A percentile compares a stretch with the other conserved stretches of the same genome.
These are phyloP conservation scores for Geranomyces variabilis DNA, from an alignment of 192 early-diverging fungal genomes.

Conservation along the genomic window DNA sequence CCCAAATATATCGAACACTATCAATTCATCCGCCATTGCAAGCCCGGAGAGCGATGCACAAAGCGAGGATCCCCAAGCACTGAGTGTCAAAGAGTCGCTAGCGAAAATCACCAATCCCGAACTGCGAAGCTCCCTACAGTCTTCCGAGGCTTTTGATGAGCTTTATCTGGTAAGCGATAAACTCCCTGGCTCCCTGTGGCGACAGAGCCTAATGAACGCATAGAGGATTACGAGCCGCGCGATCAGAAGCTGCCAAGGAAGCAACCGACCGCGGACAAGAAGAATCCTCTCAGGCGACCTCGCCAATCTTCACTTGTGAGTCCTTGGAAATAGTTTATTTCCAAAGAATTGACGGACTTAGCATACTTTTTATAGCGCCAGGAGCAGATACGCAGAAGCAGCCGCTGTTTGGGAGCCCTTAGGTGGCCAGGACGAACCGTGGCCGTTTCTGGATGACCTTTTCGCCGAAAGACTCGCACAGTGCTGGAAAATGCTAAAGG, in stretches of 20 bases:
- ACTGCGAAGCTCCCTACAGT: constrained; percentile 60
- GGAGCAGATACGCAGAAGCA: constrained; percentile 69
- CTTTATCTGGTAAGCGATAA: constrained; percentile 67
- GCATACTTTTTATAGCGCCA: constrained; percentile 39
- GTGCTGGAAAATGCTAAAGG: constrained; percentile 58
- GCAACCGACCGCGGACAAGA: constrained; percentile 62
- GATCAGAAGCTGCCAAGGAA: constrained; percentile 72
- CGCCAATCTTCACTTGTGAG: constrained; percentile 77
- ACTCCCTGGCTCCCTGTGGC: neutral
- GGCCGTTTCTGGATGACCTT: constrained; percentile 69
- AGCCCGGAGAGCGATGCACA: too few relatives aligned
- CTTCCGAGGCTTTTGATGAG: constrained; percentile 68
- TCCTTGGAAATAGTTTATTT: too few relatives aligned
- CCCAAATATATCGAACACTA: neutral
- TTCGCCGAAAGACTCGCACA: constrained; percentile 68
- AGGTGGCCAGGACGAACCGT: constrained; percentile 57
- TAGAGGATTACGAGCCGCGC: constrained; percentile 67
- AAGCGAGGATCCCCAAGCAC: neutral
- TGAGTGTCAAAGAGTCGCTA: neutral
- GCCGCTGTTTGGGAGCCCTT: constrained; percentile 64
- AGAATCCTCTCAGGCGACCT: constrained; percentile 74
- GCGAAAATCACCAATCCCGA: constrained; percentile 69
- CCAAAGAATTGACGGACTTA: neutral
- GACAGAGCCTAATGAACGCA: neutral
- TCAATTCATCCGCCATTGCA: neutral